A percentile compares a stretch with the other conserved stretches of the same genome.
These are phyloP conservation scores for Globisporangium yorkense DNA, from an alignment of 352 stramenopile species.

Conservation along the genomic window DNA sequence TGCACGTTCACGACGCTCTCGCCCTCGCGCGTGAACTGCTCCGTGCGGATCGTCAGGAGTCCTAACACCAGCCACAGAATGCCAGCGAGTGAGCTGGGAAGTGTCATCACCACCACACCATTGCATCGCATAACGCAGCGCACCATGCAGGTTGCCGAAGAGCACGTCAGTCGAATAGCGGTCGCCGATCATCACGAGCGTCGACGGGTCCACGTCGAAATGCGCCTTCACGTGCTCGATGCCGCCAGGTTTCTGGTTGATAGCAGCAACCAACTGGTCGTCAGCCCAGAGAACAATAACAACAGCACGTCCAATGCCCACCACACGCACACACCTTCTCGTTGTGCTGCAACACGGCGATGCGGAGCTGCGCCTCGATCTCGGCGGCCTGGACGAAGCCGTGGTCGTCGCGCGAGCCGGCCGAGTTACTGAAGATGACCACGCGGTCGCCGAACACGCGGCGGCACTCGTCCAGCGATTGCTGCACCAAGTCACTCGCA, in stretches of 20 bases:
- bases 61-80: slow-evolving; percentile 28
- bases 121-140: background rate
- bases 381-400: slow-evolving; percentile 69
- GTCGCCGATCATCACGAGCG: slow-evolving; percentile 96
- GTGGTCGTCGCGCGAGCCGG: slow-evolving; percentile 89
- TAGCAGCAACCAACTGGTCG: background rate
- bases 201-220: slow-evolving; percentile 71
- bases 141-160: slow-evolving; percentile 94
- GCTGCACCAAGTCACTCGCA: background rate
- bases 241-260: slow-evolving; percentile 86
- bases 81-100: too few relatives aligned
- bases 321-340: slow-evolving; percentile 59
- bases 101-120: background rate
- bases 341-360: slow-evolving; percentile 88
- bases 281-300: background rate
- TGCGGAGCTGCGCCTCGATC: slow-evolving; percentile 78
- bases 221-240: slow-evolving; percentile 83
- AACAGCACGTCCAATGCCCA: background rate
- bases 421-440: slow-evolving; percentile 95
- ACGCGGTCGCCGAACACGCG: slow-evolving; percentile 89
- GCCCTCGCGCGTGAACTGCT: slow-evolving; percentile 67
- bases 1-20: slow-evolving; percentile 64
- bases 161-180: slow-evolving; percentile 96
- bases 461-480: slow-evolving; percentile 66
- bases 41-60: slow-evolving; percentile 94